Conservation (phyloP, 179 eudicot species). For the Carnegiea gigantea region DNA sequence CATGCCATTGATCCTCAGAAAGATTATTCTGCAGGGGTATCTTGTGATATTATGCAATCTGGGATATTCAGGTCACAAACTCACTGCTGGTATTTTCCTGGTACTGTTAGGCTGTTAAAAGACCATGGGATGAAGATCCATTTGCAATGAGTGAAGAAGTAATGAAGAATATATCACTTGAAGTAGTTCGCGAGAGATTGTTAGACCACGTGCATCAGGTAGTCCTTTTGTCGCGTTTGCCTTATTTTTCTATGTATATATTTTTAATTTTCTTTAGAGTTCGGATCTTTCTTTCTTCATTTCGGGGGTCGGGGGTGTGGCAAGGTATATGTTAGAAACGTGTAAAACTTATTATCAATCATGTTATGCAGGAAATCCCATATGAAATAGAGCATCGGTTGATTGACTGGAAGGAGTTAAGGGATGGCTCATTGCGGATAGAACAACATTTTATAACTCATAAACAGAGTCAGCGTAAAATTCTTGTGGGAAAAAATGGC, state of each 20-base stretch:
- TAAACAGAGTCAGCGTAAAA: slow-evolving; percentile 88
- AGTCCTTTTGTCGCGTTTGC: slow-evolving; percentile 3
- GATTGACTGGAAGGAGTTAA: slow-evolving; percentile 82
- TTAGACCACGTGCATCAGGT: slow-evolving; percentile 95
- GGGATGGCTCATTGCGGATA: slow-evolving; percentile 88
- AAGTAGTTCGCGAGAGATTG: slow-evolving; percentile 87
- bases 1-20: too few relatives aligned
- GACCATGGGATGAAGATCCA: slow-evolving; percentile 99
- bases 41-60: neutral
- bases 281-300: neutral
- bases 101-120: slow-evolving; percentile 61
- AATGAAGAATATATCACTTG: slow-evolving; percentile 88
- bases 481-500: slow-evolving; percentile 92
- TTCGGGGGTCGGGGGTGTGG: neutral
- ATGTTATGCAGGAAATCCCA: slow-evolving; percentile 75
- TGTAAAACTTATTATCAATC: neutral
- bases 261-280: too few relatives aligned
- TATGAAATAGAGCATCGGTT: slow-evolving; percentile 81
- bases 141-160: slow-evolving; percentile 84
- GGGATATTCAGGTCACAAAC: neutral
- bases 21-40: too few relatives aligned
- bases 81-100: neutral
- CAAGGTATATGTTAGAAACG: neutral
- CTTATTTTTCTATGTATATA: neutral
- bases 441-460: slow-evolving; percentile 84